Base-by-base conservation (phyloP, 2,329 filamentous ascomycete species). In the Nigrospora oryzae region DNA sequence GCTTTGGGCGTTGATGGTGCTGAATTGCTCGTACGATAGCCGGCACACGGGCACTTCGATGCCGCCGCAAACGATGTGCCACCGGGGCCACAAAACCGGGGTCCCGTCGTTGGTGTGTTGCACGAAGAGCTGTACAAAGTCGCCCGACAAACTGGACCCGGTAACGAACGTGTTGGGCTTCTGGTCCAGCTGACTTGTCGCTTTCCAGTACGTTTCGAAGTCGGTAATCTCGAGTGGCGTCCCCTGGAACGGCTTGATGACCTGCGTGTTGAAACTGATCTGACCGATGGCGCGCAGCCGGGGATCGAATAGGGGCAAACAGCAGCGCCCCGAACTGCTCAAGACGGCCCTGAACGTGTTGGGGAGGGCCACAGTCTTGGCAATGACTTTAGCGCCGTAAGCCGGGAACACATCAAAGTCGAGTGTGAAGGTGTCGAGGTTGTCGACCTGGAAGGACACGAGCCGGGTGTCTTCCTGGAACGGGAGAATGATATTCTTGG, bases 161-260 rank as follows among this genome's bases (percentile, higher is more conserved):
- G 91, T 97, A 15, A 98, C 88, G 19, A 97, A 80, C 19, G 89
- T 87, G 58, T 79, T 93, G 19, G 86, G 84, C 39, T 89, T 86
- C 42, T 87, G 83, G 61, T 95, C 89, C 40, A 93, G 77, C 55
- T 95, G 89, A 57, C 89, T 95, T 1, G 93, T 98, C 0, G 91
- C 91, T 65, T 97, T 98, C 93, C 93, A 98, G 65, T 98, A 98
- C 0, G 93, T 97, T 51, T 95, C 93, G 56, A 97, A 98, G 59
- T 97, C 90, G 1, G 93, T 95, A 49, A 98, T 96, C 63, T 98
- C 93, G 17, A 98, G 72, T 4, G 93, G 89, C 49, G 89, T 85
- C 8, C 93, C 91, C 50, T 83, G 81, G 68, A 97, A 98, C 0
- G 93, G 93, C 59, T 95, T 96, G 62, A 98, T 94, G 23, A 97